A percentile compares a stretch with the other conserved stretches of the same genome.
Conservation (phyloP, 2,329 filamentous ascomycete genomes). For the Aciculosporium take region DNA sequence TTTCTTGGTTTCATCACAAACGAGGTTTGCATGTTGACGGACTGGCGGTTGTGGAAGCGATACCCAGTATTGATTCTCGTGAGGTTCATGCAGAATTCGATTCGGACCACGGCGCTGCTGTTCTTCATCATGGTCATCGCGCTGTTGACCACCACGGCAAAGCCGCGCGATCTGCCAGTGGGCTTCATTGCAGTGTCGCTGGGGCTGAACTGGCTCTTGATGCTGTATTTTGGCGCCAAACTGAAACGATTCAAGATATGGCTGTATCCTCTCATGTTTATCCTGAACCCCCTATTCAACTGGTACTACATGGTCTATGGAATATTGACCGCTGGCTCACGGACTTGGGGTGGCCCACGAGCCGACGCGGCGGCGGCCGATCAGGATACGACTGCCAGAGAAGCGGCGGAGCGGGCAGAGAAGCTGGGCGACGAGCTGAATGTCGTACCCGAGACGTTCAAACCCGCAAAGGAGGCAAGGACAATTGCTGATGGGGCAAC, state of each 20-base stretch:
- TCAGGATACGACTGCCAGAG: slow-evolving; percentile 56
- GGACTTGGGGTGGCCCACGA: slow-evolving; percentile 89
- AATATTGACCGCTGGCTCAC: slow-evolving; percentile 84
- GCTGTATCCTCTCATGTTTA: slow-evolving; percentile 91
- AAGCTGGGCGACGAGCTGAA: slow-evolving; percentile 77
- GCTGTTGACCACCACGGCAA: slow-evolving; percentile 70
- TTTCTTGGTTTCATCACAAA: slow-evolving; percentile 97
- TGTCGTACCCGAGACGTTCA: slow-evolving; percentile 76
- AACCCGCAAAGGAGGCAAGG: slow-evolving; percentile 39
- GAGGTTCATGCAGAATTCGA: slow-evolving; percentile 90
- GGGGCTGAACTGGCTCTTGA: slow-evolving; percentile 84
- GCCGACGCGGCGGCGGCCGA: slow-evolving; percentile 78
- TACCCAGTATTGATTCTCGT: slow-evolving; percentile 80
- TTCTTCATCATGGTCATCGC: slow-evolving; percentile 92
- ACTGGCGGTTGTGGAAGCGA: slow-evolving; percentile 77
- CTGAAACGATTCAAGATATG: slow-evolving; percentile 84
- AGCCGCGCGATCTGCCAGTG: slow-evolving; percentile 64
- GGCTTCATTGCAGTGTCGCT: slow-evolving; percentile 89
- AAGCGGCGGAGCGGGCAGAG: slow-evolving; percentile 73
- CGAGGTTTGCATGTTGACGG: slow-evolving; percentile 95
- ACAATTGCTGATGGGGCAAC: slow-evolving; percentile 16
- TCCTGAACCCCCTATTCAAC: slow-evolving; percentile 93
- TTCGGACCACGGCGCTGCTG: slow-evolving; percentile 80
- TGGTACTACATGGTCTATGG: slow-evolving; percentile 98
- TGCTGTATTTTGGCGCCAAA: slow-evolving; percentile 88